phyloP scores from a whole-genome alignment of 352 stramenopile genomes.

The Phytophthora sojae region DNA sequence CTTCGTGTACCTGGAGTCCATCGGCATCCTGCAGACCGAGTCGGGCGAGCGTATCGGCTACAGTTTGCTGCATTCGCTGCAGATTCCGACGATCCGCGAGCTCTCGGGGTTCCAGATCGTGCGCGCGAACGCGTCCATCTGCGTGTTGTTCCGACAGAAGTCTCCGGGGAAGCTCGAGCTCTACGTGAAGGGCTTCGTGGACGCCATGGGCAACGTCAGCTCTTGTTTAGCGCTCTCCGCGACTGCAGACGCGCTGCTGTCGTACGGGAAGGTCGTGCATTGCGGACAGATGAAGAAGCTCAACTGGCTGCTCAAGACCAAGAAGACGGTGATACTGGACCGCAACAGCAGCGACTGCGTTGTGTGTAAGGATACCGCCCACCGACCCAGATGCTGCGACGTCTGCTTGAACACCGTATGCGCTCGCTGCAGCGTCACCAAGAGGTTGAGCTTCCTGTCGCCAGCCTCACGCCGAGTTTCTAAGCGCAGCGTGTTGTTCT shows the following conservation, averaged over 20 bases:
- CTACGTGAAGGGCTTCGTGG: conserved; percentile 46
- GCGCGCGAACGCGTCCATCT: conserved; percentile 55
- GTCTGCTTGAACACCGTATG: conserved; percentile 34
- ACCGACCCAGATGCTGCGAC: conserved; percentile 24
- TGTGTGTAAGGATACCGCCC: conserved; percentile 22
- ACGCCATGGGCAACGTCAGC: conserved; percentile 34
- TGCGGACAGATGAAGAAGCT: conserved; percentile 55
- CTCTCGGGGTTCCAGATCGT: conserved; percentile 41
- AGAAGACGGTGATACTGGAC: conserved; percentile 29
- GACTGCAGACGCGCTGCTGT: conserved; percentile 36
- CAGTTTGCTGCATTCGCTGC: conserved; percentile 57
- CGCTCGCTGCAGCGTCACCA: conserved; percentile 28
- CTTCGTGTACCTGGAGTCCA: conserved; percentile 58
- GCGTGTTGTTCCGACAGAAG: conserved; percentile 48
- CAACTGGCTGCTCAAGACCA: conserved; percentile 38
- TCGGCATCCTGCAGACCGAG: conserved; percentile 30
- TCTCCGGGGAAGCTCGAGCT: conserved; percentile 44
- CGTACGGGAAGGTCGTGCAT: conserved; percentile 27
- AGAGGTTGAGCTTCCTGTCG: conserved; percentile 40
- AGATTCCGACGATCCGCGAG: conserved; percentile 44
- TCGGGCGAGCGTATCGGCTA: conserved; percentile 50
- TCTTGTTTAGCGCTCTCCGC: conserved; percentile 19
- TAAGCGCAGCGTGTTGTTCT: conserved; percentile 37
- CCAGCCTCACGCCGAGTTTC: conserved; percentile 16
- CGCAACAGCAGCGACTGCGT: conserved; percentile 18